A percentile compares a stretch with the other conserved stretches of the same genome.
Evolutionary conservation across 352 stramenopile species (phyloP).

Genomic region (Pythium insidiosum): DNA sequence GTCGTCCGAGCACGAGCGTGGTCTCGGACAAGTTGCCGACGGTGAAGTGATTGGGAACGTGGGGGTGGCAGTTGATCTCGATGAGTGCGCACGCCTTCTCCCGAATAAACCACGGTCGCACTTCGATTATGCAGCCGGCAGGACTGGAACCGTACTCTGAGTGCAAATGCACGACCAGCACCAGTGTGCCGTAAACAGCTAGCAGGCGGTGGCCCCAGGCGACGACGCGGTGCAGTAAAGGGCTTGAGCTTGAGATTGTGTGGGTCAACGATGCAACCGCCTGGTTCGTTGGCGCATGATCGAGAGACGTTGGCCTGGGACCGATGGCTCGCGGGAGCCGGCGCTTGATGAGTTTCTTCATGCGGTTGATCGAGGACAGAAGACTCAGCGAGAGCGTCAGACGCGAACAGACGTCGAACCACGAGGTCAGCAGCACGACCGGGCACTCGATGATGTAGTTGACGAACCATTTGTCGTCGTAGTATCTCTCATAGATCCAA

Average conservation of each 20-base stretch:
- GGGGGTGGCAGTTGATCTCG: conserved; percentile 1
- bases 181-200: background rate
- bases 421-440: background rate
- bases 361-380: conserved; percentile 1
- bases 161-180: background rate
- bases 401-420: conserved; percentile 1
- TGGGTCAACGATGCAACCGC: too few species aligned
- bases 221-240: too few species aligned
- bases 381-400: conserved; percentile 5
- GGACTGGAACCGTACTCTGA: background rate
- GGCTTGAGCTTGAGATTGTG: too few species aligned
- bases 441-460: too few species aligned
- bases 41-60: too few species aligned
- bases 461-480: conserved; percentile 1
- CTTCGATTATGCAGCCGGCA: background rate
- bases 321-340: background rate
- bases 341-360: conserved; percentile 2
- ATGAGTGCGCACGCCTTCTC: conserved; percentile 2
- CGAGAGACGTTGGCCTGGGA: background rate
- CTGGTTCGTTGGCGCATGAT: too few species aligned
- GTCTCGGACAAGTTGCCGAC: conserved; percentile 1
- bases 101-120: conserved; percentile 4
- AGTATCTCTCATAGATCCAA: background rate
- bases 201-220: conserved; percentile 1
- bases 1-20: background rate